Evolutionary conservation across 371 early-diverging fungal genomes (phyloP).

Genomic region (Pancytospora philotis): DNA sequence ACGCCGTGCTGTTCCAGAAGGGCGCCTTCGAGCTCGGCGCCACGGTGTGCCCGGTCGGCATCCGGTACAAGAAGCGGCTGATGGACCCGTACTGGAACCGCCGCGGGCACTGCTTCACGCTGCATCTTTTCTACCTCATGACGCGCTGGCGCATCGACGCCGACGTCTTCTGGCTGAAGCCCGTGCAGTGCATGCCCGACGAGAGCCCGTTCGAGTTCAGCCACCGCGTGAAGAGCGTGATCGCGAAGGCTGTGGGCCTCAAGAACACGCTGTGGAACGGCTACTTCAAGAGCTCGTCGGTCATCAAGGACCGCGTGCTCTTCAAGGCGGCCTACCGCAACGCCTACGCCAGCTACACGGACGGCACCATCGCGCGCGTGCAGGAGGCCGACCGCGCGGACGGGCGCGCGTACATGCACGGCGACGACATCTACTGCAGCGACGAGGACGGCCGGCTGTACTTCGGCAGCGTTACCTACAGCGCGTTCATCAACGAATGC

Average conservation of each 20-base stretch:
- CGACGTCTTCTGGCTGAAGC: constrained; percentile 58
- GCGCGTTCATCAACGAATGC: constrained; percentile 30
- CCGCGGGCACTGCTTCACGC: constrained; percentile 62
- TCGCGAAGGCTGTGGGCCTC: constrained; percentile 61
- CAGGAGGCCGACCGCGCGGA: neutral
- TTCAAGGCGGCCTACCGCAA: constrained; percentile 31
- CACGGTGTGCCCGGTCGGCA: constrained; percentile 64
- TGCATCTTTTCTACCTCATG: constrained; percentile 65
- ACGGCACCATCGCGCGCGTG: neutral
- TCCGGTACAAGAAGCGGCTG: constrained; percentile 61
- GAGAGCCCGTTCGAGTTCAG: constrained; percentile 62
- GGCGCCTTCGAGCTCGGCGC: constrained; percentile 72
- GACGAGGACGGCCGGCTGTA: neutral
- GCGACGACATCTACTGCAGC: constrained; percentile 11
- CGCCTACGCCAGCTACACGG: constrained; percentile 15
- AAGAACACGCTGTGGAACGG: constrained; percentile 65
- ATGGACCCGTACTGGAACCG: constrained; percentile 68
- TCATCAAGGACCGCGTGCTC: constrained; percentile 58
- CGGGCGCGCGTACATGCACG: neutral
- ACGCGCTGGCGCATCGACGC: constrained; percentile 63
- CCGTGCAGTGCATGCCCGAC: constrained; percentile 26
- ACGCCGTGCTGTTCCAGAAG: constrained; percentile 71
- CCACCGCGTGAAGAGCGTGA: constrained; percentile 62
- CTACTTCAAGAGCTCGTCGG: constrained; percentile 62
- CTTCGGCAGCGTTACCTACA: constrained; percentile 22